Evolutionary conservation across 1,139 yeast genomes (phyloP), one percentile per base, ranked within the genome.

Genomic region (Lodderomyces jiufengensis): DNA sequence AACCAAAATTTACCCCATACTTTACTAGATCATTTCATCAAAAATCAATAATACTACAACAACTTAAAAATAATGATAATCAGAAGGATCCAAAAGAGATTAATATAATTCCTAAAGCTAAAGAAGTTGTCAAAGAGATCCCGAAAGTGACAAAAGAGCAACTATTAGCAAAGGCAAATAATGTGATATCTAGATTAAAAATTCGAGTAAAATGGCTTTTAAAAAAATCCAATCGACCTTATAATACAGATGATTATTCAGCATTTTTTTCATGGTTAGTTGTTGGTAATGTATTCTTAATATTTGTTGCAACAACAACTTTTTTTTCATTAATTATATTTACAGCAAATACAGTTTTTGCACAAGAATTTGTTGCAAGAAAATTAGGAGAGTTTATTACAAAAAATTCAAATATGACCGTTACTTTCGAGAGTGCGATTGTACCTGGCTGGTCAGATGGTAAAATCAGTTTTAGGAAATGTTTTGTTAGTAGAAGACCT

Each of bases 391-490:
- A 84, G 50, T 64, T 85, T 38, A 74, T 92, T 41, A 90, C 98
- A 10, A 76, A 76, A 46, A 92, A 88, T 50, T 80, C 95, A 2
- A 86, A 88, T n/a, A 62, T 90, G 47, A 80, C 84, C 0, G 96
- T 92, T 9, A 80, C 87, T 1, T 92, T 92, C 54, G 98, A 92
- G 54, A 83, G 78, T 53, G 98, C 98, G 2, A 85, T 90, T 41
- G 95, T 88, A 3, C 97, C 97, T 0, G 88, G 88, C 36, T 90
- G 97, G 97, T 74, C 81, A 32, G 88, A 84, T 47, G 95, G 97
- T 1, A 82, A 78, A 46, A 86, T 92, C 38, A 76, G 83, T 29
- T 84, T 92, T 57, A 76, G 80, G 41, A 86, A 88, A 48, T 95
- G 95, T 37, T 83, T 83, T 55, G 92, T 90, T 1, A 84, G 95